A percentile compares a stretch with the other conserved stretches of the same genome.
phyloP scores from a whole-genome alignment of 257 asterid genomes.

The Solanum paucissectum region DNA sequence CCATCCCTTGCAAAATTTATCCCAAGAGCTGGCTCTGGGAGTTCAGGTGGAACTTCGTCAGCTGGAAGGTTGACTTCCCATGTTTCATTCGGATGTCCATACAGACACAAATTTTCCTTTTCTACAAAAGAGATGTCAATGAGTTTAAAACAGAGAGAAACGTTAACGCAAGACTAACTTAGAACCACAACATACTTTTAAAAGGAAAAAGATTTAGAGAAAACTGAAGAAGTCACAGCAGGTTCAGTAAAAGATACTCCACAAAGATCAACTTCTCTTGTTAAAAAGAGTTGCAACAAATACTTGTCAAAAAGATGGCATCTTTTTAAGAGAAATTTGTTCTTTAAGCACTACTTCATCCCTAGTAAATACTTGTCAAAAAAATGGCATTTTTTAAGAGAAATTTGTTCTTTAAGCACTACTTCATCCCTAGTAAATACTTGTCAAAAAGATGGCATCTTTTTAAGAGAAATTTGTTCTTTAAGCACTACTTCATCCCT shows the following conservation, averaged over 20 bases:
- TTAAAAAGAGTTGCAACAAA: background rate
- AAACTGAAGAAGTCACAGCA: background rate
- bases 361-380: background rate
- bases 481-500: background rate
- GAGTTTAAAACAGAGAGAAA: background rate
- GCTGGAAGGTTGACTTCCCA: constrained; percentile 94
- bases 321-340: background rate
- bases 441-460: background rate
- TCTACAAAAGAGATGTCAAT: constrained; percentile 21
- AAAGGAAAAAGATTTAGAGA: background rate
- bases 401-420: background rate
- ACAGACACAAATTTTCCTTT: constrained; percentile 85
- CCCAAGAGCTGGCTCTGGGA: constrained; percentile 93
- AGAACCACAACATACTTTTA: background rate
- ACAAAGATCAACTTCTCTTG: background rate
- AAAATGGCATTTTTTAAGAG: background rate
- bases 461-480: background rate
- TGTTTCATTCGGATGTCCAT: constrained; percentile 75
- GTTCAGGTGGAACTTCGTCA: constrained; percentile 21
- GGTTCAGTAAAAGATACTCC: background rate
- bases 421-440: background rate
- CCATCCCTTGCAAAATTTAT: constrained; percentile 93
- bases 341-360: background rate
- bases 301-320: background rate
- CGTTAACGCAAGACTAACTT: background rate